Base-by-base conservation (phyloP, 345 rosid genomes). In the Acer campestre region DNA sequence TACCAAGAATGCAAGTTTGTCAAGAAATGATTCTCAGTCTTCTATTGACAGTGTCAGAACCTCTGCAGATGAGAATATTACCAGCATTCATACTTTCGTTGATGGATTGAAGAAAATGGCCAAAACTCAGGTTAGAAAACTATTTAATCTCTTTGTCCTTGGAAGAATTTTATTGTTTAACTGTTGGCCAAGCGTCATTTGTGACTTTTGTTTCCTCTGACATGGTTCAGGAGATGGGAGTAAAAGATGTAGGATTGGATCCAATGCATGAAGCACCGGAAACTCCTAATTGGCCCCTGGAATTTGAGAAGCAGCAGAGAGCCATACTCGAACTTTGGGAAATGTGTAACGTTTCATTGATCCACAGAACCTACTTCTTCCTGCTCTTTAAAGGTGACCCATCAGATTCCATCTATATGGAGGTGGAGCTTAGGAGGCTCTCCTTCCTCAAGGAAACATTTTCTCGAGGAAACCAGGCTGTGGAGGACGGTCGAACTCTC, bases 331-430 rank as follows among this genome's bases (percentile, higher is more conserved):
- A 88, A 64, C 93, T 96, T 46, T 96, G 99, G 99, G 92, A 92
- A 76, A 79, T 86, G 76, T 96, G 99, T 84, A 84, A 91, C 71
- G 92, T 89, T 71, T 91, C 98, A 25, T 74, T 96, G 87, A 86
- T 94, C 67, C 97, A 96, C 82, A 87, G 99, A 81, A 96, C 99
- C 7, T 96, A 94, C 78, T 96, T 96, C 85, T 94, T 88, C 88
- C 84, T 96, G 85, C 97, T 96, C 77, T 92, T 96, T 78, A 91
- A 84, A 79, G 99, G 99, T 53, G 98, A 96, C 71, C 93, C 89
- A n/a, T 72, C 89, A 1, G 99, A 96, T 88, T 94, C 97, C 56
- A 89, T 92, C 69, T 96, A 96, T 89, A 84, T 92, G 75, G 99
- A 89, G 80, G 99, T 96, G 42, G 99, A 96, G 90, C 85, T 88